Evolutionary conservation across 202 grass and related monocot genomes (phyloP).

Genomic region (Panicum hallii): DNA sequence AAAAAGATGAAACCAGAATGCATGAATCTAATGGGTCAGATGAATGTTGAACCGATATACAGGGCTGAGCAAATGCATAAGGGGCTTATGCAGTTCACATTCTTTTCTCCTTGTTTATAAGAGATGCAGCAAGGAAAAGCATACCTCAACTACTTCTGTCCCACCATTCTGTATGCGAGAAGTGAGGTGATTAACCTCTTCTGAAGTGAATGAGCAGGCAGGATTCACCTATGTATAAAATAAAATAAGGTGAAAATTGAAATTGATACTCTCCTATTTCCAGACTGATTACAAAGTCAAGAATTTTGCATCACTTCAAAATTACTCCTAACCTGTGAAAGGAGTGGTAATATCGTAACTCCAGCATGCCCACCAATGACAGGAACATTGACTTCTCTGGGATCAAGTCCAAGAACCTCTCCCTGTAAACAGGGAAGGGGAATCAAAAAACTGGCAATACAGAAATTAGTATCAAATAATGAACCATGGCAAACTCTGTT

Average conservation of each 20-base stretch:
- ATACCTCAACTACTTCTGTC: slow-evolving; percentile 99
- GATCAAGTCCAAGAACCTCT: slow-evolving; percentile 89
- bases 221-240: slow-evolving; percentile 64
- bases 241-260: neutral
- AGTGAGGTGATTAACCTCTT: slow-evolving; percentile 84
- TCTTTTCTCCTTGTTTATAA: neutral
- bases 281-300: neutral
- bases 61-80: neutral
- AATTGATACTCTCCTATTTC: neutral
- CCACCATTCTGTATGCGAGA: slow-evolving; percentile 95
- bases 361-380: slow-evolving; percentile 96
- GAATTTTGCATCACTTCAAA: slow-evolving; percentile 22
- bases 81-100: neutral
- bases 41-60: neutral
- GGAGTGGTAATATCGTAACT: slow-evolving; percentile 85
- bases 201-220: slow-evolving; percentile 74
- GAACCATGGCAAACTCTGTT: neutral
- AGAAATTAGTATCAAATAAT: neutral
- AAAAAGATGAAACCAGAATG: slow-evolving; percentile 9
- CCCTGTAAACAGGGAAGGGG: slow-evolving; percentile 52
- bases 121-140: slow-evolving; percentile 13
- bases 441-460: slow-evolving; percentile 21
- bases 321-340: slow-evolving; percentile 71
- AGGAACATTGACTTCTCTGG: slow-evolving; percentile 84
- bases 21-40: neutral